These are phyloP conservation scores for Erodium maritimum DNA, from an alignment of 345 rosid species.

Conservation along the genomic window DNA sequence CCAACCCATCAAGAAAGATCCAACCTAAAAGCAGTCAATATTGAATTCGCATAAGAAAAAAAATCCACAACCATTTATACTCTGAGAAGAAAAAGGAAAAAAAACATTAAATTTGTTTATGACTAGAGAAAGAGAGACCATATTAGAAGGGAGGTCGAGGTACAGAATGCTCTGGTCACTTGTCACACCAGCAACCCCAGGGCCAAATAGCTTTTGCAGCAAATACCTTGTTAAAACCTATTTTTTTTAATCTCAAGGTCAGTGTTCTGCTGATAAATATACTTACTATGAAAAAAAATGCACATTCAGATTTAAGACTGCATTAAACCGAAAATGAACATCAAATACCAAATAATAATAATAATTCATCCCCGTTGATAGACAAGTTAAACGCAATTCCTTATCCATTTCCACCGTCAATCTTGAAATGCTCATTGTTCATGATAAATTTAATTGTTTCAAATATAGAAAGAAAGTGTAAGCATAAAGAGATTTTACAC, in stretches of 20 bases:
- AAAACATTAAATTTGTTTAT: too few species aligned
- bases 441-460: too few species aligned
- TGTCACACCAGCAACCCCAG: slow-evolving; percentile 48
- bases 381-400: too few species aligned
- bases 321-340: too few species aligned
- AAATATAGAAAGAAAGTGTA: too few species aligned
- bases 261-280: background rate
- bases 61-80: background rate
- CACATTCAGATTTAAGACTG: background rate
- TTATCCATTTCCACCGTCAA: too few species aligned
- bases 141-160: slow-evolving; percentile 83
- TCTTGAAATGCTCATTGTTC: too few species aligned
- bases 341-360: too few species aligned
- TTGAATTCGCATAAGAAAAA: slow-evolving; percentile 2
- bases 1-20: slow-evolving; percentile 99
- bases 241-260: slow-evolving; percentile 1
- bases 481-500: too few species aligned
- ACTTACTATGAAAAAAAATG: background rate
- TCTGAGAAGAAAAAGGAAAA: too few species aligned
- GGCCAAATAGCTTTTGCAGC: slow-evolving; percentile 69
- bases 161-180: slow-evolving; percentile 43
- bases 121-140: slow-evolving; percentile 34
- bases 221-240: slow-evolving; percentile 77
- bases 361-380: too few species aligned
- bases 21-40: slow-evolving; percentile 33